Evolutionary conservation across 208 protist species (phyloP).

Genomic region (Acanthamoeba royreba): DNA sequence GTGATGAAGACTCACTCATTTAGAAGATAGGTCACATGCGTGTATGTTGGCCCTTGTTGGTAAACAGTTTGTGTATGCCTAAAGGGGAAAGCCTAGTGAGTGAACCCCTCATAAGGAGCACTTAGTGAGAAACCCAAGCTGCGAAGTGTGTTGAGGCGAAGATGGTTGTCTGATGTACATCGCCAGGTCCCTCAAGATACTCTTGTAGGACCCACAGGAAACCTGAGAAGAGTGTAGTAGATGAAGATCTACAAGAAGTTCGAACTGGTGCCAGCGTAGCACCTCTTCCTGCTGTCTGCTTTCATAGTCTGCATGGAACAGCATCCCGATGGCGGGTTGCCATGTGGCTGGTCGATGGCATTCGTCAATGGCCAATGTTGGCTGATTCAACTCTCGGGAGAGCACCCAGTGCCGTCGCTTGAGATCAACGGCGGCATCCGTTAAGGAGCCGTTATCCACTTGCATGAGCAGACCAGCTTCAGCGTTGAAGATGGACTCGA

Average conservation of each 20-base stretch:
- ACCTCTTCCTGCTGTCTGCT: neutral
- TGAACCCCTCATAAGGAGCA: no score
- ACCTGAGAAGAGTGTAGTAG: slow-evolving; percentile 36
- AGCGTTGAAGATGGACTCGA: neutral
- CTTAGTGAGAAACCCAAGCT: no score
- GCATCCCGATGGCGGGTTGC: neutral
- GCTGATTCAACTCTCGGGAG: neutral
- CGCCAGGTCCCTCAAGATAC: neutral
- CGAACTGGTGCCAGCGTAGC: neutral
- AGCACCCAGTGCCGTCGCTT: neutral
- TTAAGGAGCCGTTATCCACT: no score
- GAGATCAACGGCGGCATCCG: neutral
- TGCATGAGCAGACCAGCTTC: no score
- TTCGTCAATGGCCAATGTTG: slow-evolving; percentile 5
- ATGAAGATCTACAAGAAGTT: neutral
- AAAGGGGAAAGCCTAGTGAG: no score
- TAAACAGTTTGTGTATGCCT: no score
- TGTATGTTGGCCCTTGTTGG: no score
- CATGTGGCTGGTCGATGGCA: slow-evolving; percentile 3
- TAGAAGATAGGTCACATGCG: no score
- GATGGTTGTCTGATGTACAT: neutral
- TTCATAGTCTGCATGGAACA: neutral
- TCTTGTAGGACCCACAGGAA: neutral
- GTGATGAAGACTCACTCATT: neutral
- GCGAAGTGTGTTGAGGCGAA: neutral